These are phyloP conservation scores for Pseudogymnoascus verrucosus DNA, from an alignment of 2,329 filamentous ascomycete genomes.

Conservation along the genomic window DNA sequence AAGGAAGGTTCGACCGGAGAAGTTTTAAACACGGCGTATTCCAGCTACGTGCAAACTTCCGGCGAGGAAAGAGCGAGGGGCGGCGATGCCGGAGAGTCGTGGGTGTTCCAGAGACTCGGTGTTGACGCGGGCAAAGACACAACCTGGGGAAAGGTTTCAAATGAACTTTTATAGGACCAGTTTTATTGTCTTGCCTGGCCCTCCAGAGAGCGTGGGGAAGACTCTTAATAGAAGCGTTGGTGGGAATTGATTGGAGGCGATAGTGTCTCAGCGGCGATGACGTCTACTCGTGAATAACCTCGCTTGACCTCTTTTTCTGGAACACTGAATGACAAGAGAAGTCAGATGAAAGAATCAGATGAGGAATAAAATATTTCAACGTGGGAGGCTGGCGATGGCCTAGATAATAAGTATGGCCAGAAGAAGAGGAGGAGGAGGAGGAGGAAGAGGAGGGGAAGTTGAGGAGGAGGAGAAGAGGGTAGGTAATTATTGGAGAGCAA, in stretches of 20 bases:
- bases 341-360: slow-evolving; percentile 3
- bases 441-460: slow-evolving; percentile 7
- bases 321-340: slow-evolving; percentile 4
- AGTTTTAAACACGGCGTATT: slow-evolving; percentile 24
- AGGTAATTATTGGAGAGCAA: slow-evolving; percentile 1
- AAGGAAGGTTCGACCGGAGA: slow-evolving; percentile 9
- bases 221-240: not conserved
- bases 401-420: slow-evolving; percentile 19
- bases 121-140: slow-evolving; percentile 11
- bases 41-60: slow-evolving; percentile 22
- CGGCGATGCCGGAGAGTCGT: not conserved
- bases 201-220: slow-evolving; percentile 16
- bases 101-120: not conserved
- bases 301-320: not conserved
- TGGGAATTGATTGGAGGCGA: slow-evolving; percentile 4
- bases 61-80: slow-evolving; percentile 12
- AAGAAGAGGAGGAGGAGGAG: slow-evolving; percentile 10
- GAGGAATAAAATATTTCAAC: slow-evolving; percentile 6
- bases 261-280: slow-evolving; percentile 3
- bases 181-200: slow-evolving; percentile 21
- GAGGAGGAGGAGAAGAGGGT: not conserved
- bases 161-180: slow-evolving; percentile 22
- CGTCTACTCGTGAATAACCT: slow-evolving; percentile 10
- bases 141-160: slow-evolving; percentile 19
- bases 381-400: slow-evolving; percentile 24